Percentiles rank a stretch among this genome's conserved stretches.
These are phyloP conservation scores for Linderniella brevidens DNA, from an alignment of 257 asterid species.

Conservation along the genomic window DNA sequence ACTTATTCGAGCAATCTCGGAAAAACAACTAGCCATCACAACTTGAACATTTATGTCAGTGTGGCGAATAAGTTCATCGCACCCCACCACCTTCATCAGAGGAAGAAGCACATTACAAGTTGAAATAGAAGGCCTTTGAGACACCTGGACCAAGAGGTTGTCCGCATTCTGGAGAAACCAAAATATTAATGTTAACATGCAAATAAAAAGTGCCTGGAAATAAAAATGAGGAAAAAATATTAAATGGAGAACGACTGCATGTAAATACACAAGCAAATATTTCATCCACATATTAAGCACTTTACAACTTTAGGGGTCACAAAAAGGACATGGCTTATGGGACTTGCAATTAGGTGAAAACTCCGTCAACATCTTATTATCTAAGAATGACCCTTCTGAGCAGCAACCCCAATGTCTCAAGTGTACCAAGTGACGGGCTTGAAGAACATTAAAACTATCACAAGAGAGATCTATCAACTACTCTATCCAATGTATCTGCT, in stretches of 20 bases:
- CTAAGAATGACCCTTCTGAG: too few relatives aligned
- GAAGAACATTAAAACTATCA: too few relatives aligned
- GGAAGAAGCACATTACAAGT: constrained; percentile 21
- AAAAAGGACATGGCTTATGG: too few relatives aligned
- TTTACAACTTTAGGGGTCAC: too few relatives aligned
- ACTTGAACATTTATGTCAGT: constrained; percentile 23
- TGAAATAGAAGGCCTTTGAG: constrained; percentile 25
- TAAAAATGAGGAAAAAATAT: neutral
- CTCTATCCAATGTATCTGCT: too few relatives aligned
- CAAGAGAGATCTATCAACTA: too few relatives aligned
- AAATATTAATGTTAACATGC: neutral
- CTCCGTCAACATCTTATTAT: too few relatives aligned
- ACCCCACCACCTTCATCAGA: constrained; percentile 25
- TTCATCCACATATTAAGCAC: neutral
- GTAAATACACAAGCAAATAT: too few relatives aligned
- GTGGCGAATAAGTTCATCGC: constrained; percentile 18
- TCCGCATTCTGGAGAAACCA: constrained; percentile 26
- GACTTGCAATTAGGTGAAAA: too few relatives aligned
- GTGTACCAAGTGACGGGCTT: too few relatives aligned
- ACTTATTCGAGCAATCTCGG: constrained; percentile 33
- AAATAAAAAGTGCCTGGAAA: neutral
- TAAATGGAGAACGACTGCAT: too few relatives aligned
- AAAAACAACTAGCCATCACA: constrained; percentile 28
- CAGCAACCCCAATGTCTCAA: too few relatives aligned
- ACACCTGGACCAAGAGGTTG: constrained; percentile 19